Evolutionary conservation across 805 yeast species (phyloP).

Genomic region (Pichia insulana): DNA sequence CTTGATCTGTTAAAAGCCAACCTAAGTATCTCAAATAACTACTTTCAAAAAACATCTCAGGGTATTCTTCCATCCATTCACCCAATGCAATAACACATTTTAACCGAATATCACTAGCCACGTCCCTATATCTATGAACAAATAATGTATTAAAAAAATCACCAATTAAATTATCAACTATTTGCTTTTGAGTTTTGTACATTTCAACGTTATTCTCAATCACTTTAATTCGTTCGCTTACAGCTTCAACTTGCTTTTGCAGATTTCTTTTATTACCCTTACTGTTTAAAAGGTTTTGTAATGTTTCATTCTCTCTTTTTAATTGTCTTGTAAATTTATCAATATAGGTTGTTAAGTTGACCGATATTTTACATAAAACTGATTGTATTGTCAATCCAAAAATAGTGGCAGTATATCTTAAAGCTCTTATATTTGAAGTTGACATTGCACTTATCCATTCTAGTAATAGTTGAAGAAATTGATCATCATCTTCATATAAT

Average conservation of each 20-base stretch:
- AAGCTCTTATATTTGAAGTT: constrained; percentile 58
- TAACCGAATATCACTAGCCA: constrained; percentile 60
- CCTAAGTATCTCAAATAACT: constrained; percentile 71
- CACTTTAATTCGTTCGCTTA: constrained; percentile 37
- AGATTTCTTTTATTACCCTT: constrained; percentile 21
- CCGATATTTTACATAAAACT: constrained; percentile 44
- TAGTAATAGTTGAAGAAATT: constrained; percentile 45
- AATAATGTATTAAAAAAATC: constrained; percentile 63
- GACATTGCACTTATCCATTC: constrained; percentile 74
- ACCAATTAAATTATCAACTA: constrained; percentile 46
- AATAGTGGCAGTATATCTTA: constrained; percentile 59
- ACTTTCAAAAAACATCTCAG: constrained; percentile 63
- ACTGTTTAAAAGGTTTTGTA: constrained; percentile 6
- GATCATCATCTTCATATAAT: constrained; percentile 35
- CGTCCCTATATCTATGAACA: constrained; percentile 71
- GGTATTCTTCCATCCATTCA: constrained; percentile 62
- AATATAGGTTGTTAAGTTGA: constrained; percentile 27
- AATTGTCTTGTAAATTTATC: constrained; percentile 40
- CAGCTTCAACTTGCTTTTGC: constrained; percentile 24
- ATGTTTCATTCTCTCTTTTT: constrained; percentile 18
- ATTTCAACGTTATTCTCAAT: constrained; percentile 35
- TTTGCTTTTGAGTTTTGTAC: constrained; percentile 41
- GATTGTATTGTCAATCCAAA: constrained; percentile 54
- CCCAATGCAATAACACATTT: constrained; percentile 59
- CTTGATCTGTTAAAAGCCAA: constrained; percentile 73